Evolutionary conservation across 441 rosid genomes (phyloP).

Genomic region (Pelargonium cotyledonis): DNA sequence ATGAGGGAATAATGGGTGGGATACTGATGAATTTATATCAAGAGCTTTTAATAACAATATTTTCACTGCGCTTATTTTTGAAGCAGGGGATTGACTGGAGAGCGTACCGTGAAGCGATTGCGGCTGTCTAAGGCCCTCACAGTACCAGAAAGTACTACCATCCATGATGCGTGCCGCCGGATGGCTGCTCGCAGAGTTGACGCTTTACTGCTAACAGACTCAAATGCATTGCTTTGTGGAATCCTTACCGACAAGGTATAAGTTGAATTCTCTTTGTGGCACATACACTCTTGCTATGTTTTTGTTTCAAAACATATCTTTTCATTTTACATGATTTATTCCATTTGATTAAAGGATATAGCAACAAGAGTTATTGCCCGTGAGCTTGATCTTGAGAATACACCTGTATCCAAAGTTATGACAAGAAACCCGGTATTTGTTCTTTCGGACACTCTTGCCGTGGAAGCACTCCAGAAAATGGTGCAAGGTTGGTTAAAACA

Average conservation of each 20-base stretch:
- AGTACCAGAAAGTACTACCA: constrained; percentile 71
- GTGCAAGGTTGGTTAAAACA: constrained; percentile 60
- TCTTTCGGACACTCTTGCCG: constrained; percentile 92
- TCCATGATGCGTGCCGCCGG: constrained; percentile 80
- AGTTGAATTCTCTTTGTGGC: neutral
- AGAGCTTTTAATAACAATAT: neutral
- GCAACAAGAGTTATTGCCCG: constrained; percentile 77
- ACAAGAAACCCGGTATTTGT: constrained; percentile 90
- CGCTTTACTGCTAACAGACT: constrained; percentile 84
- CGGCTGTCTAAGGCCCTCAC: constrained; percentile 91
- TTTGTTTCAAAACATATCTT: too few species aligned
- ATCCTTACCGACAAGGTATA: constrained; percentile 92
- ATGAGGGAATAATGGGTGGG: neutral
- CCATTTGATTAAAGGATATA: constrained; percentile 53
- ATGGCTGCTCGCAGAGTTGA: constrained; percentile 95
- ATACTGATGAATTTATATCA: neutral
- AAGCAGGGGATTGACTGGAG: constrained; percentile 75
- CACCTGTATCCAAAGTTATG: constrained; percentile 94
- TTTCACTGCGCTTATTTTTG: neutral
- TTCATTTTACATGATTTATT: too few species aligned
- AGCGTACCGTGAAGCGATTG: constrained; percentile 81
- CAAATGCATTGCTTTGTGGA: constrained; percentile 92
- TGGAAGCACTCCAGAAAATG: constrained; percentile 98
- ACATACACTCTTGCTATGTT: neutral
- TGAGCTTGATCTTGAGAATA: constrained; percentile 70